Base-by-base conservation (phyloP, 306 rosid genomes). In the Prunus persica region DNA sequence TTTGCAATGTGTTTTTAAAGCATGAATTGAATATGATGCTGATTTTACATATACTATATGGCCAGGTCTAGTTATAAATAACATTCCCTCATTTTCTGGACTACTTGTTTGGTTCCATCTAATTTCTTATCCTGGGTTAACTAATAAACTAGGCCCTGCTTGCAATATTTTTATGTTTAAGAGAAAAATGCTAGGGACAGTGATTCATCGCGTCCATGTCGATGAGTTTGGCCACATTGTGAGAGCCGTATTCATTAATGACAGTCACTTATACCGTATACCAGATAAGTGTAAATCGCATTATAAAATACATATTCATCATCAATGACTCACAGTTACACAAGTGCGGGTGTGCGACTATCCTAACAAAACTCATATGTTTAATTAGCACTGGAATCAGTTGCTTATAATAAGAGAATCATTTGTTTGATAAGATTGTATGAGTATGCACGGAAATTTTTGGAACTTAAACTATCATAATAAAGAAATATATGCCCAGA, bases 1-100 rank as follows among this genome's bases (percentile, higher is more conserved):
- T 22, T 4, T 20, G 2, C 27, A 10, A 5, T 64, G 13, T 32
- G 47, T 34, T 61, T 70, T 77, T 41, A 0, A 18, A 46, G 14
- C 76, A 64, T 68, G 72, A 74, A 67, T 63, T 4, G 20, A 58
- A 67, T 55, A 27, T 27, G 64, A 30, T 71, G 46, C 25, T 52
- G 61, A 52, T 22, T 20, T 2, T 28, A 52, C 22, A 8, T 51
- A 25, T 22, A 5, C 28, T 32, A 19, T 2, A 19, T 2, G 60
- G 13, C 25, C n/a, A 20, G n/a, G n/a, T 4, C 38, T 2, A 3
- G 2, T 4, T 30, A 43, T 71, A 12, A 8, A 14, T 13, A 27
- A 32, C 30, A 54, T 34, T 22, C 22, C 41, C 41, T 55, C 19
- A 7, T 38, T 32, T 56, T 55, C 32, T 20, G 52, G 65, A 24